Evolutionary conservation across 805 yeast genomes (phyloP).

Genomic region (Jamesozyma spencerorum): DNA sequence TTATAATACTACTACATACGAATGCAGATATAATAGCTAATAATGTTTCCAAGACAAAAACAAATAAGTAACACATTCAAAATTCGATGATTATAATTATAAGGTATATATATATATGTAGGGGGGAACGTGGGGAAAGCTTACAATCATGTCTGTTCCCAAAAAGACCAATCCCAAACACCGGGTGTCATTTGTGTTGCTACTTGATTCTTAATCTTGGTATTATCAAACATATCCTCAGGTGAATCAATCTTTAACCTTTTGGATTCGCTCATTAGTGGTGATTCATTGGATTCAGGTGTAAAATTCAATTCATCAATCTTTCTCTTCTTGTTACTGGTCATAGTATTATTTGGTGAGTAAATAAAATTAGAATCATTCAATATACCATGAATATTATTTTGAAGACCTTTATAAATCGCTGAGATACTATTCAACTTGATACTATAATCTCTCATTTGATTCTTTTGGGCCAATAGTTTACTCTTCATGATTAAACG

Average conservation of each 20-base stretch:
- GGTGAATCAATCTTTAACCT: conserved; percentile 29
- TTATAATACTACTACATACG: no score
- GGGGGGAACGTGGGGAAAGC: not conserved
- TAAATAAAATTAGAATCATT: conserved; percentile 10
- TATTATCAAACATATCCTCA: conserved; percentile 22
- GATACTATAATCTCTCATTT: conserved; percentile 8
- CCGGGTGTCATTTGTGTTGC: not conserved
- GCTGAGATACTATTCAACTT: conserved; percentile 16
- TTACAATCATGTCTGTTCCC: conserved; percentile 1
- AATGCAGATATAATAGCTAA: no score
- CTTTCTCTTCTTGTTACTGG: conserved; percentile 21
- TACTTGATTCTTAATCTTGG: conserved; percentile 7
- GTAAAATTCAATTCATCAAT: conserved; percentile 15
- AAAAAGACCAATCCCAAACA: not conserved
- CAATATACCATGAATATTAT: conserved; percentile 8
- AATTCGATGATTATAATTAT: no score
- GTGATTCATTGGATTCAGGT: conserved; percentile 17
- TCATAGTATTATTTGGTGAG: not conserved
- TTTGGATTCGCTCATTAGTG: conserved; percentile 29
- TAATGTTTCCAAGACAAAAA: no score
- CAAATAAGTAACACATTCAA: no score
- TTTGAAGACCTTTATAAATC: conserved; percentile 18
- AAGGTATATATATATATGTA: no score
- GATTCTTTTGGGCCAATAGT: conserved; percentile 5
- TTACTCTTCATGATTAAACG: conserved; percentile 25